Percentiles rank a stretch among this genome's conserved stretches.
Conservation (phyloP, 371 early-diverging fungal genomes). For the Gilbertella persicaria region DNA sequence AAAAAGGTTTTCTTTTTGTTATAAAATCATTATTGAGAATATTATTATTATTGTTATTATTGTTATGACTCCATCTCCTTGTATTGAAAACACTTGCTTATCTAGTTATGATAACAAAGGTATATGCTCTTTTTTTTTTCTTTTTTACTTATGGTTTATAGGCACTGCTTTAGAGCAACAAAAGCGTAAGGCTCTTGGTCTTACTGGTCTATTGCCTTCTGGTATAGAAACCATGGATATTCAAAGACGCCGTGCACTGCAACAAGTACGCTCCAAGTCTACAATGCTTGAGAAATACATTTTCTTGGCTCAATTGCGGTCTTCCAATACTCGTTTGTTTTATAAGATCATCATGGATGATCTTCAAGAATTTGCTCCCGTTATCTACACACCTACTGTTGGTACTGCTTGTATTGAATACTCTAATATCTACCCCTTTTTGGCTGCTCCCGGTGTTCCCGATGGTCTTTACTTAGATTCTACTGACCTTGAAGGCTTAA, state of each 20-base stretch:
- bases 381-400: slow-evolving; percentile 95
- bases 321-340: slow-evolving; percentile 77
- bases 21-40: too few species aligned
- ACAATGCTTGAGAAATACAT: slow-evolving; percentile 78
- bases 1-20: too few species aligned
- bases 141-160: background rate
- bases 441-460: slow-evolving; percentile 71
- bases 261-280: slow-evolving; percentile 64
- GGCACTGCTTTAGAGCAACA: slow-evolving; percentile 16
- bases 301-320: slow-evolving; percentile 78
- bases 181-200: slow-evolving; percentile 38
- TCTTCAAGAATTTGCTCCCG: slow-evolving; percentile 73
- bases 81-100: too few species aligned
- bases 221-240: slow-evolving; percentile 30
- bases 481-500: slow-evolving; percentile 62
- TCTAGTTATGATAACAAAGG: too few species aligned
- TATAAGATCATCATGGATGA: slow-evolving; percentile 76
- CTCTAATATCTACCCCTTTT: slow-evolving; percentile 84
- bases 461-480: slow-evolving; percentile 83
- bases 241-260: slow-evolving; percentile 76
- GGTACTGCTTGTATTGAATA: slow-evolving; percentile 89
- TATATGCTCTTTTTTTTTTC: too few species aligned
- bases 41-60: too few species aligned
- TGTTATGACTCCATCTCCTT: too few species aligned
- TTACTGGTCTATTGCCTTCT: slow-evolving; percentile 71